A percentile compares a stretch with the other conserved stretches of the same genome.
These are phyloP conservation scores for Fusarium tuaranense DNA, from an alignment of 2,329 filamentous ascomycete genomes.

Conservation along the genomic window DNA sequence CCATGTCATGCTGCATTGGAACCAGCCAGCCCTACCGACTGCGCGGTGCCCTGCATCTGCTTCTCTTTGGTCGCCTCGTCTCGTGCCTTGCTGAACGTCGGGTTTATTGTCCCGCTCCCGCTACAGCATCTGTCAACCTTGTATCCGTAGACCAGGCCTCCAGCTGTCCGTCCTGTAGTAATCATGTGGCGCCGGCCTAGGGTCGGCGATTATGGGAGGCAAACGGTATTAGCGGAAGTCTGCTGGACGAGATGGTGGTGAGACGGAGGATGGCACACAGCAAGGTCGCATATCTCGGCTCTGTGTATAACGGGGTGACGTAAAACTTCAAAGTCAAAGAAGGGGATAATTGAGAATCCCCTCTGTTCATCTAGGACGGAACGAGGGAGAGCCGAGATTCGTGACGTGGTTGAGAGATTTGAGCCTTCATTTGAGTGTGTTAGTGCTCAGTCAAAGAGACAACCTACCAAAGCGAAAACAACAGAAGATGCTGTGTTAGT, in stretches of 20 bases:
- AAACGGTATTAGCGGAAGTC: constrained; percentile 14
- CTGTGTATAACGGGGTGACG: constrained; percentile 1
- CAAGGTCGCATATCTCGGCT: constrained; percentile 2
- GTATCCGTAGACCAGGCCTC: neutral
- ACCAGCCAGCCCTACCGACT: constrained; percentile 3
- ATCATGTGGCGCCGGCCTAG: constrained; percentile 30
- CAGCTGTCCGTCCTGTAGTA: neutral
- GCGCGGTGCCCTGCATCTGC: neutral
- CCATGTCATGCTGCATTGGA: constrained; percentile 16
- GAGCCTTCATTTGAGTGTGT: constrained; percentile 17
- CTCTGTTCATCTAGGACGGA: neutral
- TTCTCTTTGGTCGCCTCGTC: neutral
- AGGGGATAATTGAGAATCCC: neutral
- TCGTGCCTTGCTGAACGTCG: constrained; percentile 20
- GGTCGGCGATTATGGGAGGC: constrained; percentile 26
- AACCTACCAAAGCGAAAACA: neutral
- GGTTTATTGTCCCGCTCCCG: constrained; percentile 11
- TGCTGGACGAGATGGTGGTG: neutral
- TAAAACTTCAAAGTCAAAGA: constrained; percentile 1
- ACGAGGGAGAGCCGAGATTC: constrained; percentile 1
- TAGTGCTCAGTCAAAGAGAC: constrained; percentile 13
- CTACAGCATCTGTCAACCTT: constrained; percentile 30
- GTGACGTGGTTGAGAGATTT: constrained; percentile 23
- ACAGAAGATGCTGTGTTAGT: neutral
- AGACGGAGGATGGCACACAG: neutral